phyloP scores from a whole-genome alignment of 495 filamentous ascomycete genomes.

The Penicillium ucsense region DNA sequence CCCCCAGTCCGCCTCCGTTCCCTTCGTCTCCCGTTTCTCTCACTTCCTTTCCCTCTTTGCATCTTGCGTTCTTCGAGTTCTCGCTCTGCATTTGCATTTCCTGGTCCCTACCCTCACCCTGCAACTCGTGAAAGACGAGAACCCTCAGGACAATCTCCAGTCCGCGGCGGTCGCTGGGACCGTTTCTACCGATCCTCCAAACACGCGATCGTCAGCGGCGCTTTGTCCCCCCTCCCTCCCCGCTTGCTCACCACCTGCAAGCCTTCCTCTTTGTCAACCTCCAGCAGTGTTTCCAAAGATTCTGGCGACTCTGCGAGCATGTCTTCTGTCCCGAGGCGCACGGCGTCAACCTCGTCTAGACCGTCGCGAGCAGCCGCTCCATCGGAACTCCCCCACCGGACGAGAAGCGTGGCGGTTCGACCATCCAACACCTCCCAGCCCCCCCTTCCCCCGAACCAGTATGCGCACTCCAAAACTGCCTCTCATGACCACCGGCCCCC shows the following conservation, averaged over 20 bases:
- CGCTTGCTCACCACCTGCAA: conserved; percentile 7
- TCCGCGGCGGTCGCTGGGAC: conserved; percentile 1
- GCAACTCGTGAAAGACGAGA: not conserved
- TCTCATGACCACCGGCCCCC: conserved; percentile 40
- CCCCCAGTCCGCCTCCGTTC: not conserved
- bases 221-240: conserved; percentile 3
- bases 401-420: conserved; percentile 44
- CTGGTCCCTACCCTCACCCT: not conserved
- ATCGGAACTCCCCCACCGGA: conserved; percentile 46
- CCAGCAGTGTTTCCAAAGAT: not conserved
- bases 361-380: conserved; percentile 30
- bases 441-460: conserved; percentile 24
- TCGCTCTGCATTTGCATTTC: conserved; percentile 3
- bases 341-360: conserved; percentile 39
- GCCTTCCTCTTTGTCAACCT: not conserved
- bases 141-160: conserved; percentile 1
- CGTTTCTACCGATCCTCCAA: not conserved
- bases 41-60: not conserved
- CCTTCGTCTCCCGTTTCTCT: not conserved
- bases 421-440: conserved; percentile 28
- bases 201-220: conserved; percentile 1
- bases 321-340: conserved; percentile 36
- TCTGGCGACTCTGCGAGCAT: not conserved
- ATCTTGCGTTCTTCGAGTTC: not conserved
- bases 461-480: conserved; percentile 41